Conservation (phyloP, 805 yeast genomes). For the Komagataella ulmi region DNA sequence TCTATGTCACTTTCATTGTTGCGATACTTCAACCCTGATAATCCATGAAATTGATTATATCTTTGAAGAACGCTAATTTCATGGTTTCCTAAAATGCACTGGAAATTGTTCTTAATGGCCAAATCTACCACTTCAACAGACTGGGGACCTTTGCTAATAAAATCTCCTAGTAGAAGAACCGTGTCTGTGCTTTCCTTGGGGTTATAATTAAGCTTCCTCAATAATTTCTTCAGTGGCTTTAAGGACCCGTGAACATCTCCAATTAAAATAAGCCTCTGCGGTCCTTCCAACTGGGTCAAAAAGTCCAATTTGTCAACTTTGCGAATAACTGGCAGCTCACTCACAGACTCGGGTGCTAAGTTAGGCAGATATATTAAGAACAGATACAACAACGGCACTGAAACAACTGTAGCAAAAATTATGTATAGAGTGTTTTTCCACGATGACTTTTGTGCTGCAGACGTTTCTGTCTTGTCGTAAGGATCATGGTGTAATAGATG, state of each 20-base stretch:
- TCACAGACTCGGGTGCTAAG: conserved; percentile 12
- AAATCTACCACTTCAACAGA: conserved; percentile 57
- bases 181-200: conserved; percentile 29
- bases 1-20: background rate
- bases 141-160: conserved; percentile 73
- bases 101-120: conserved; percentile 43
- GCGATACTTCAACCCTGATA: conserved; percentile 8
- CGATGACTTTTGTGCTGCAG: background rate
- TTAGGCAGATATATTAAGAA: conserved; percentile 16
- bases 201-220: conserved; percentile 35
- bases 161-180: conserved; percentile 71
- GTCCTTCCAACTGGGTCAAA: conserved; percentile 4
- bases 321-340: conserved; percentile 9
- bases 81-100: conserved; percentile 83
- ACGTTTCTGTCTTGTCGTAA: background rate
- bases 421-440: background rate
- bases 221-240: conserved; percentile 35
- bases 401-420: conserved; percentile 3
- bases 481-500: background rate
- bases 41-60: conserved; percentile 48
- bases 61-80: conserved; percentile 59
- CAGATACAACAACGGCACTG: conserved; percentile 13
- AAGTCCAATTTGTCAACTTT: conserved; percentile 14
- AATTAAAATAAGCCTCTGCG: conserved; percentile 45
- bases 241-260: conserved; percentile 88